Evolutionary conservation across 768 basidiomycete genomes (phyloP).

Genomic region (Psilocybe tampanensis): DNA sequence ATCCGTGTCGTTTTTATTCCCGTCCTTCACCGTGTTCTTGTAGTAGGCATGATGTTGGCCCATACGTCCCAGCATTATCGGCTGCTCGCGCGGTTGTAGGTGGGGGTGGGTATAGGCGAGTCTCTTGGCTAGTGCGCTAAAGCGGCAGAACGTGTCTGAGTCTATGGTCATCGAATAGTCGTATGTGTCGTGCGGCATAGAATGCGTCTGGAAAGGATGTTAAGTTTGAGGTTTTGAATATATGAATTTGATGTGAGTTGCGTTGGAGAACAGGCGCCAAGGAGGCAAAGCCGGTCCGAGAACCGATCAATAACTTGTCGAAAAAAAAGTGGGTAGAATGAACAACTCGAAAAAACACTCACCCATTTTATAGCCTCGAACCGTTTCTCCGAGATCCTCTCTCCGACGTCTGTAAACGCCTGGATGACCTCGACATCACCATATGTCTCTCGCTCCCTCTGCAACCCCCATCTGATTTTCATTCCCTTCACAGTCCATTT

Average conservation of each 20-base stretch:
- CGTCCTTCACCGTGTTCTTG: not conserved
- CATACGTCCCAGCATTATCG: not conserved
- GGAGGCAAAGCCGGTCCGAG: too few species aligned
- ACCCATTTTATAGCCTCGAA: constrained; percentile 1
- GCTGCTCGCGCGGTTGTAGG: not conserved
- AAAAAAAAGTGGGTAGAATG: not conserved
- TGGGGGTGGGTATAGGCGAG: not conserved
- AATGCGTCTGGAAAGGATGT: not conserved
- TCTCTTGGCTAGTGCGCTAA: not conserved
- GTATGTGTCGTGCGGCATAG: not conserved
- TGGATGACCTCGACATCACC: too few species aligned
- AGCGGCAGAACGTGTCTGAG: constrained; percentile 2
- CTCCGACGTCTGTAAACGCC: not conserved
- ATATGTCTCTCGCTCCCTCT: not conserved
- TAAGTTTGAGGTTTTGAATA: too few species aligned
- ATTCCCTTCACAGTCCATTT: not conserved
- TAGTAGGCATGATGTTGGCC: not conserved
- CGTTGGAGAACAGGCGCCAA: too few species aligned
- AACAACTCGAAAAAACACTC: not conserved
- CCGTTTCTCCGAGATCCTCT: constrained; percentile 1
- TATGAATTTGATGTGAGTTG: too few species aligned
- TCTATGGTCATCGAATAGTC: constrained; percentile 7
- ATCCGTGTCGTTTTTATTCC: not conserved
- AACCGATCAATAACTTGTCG: too few species aligned
- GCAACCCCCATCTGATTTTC: not conserved